Percentiles rank a stretch among this genome's conserved stretches.
phyloP scores from a whole-genome alignment of 2,329 filamentous ascomycete species.

The Metarhizium album region DNA sequence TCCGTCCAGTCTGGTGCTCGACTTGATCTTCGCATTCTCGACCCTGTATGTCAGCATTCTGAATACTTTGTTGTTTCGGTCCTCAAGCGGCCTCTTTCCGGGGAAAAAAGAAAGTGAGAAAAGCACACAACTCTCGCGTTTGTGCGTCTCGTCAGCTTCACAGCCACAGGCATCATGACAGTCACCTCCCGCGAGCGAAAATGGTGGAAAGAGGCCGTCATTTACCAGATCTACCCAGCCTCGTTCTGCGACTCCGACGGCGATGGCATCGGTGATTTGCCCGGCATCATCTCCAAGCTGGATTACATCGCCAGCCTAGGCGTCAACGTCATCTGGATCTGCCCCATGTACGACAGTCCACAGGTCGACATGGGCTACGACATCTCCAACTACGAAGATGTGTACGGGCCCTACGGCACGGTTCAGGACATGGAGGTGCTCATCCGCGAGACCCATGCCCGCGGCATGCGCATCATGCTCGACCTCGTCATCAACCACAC shows the following conservation, averaged over 20 bases:
- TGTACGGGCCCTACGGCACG: constrained; percentile 56
- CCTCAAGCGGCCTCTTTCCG: no score
- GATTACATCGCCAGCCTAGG: constrained; percentile 51
- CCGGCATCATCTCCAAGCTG: constrained; percentile 51
- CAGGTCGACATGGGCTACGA: constrained; percentile 63
- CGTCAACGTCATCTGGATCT: constrained; percentile 56
- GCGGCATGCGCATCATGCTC: constrained; percentile 60
- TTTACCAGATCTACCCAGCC: constrained; percentile 51
- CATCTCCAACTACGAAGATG: constrained; percentile 54
- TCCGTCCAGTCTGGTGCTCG: neutral
- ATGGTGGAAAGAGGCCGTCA: constrained; percentile 48
- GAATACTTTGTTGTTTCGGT: no score
- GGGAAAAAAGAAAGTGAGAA: no score
- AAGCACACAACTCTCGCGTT: no score
- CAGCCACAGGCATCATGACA: constrained; percentile 13
- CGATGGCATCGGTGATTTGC: constrained; percentile 50
- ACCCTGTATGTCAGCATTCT: neutral
- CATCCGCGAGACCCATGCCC: constrained; percentile 46
- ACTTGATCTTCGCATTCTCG: neutral
- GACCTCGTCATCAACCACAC: constrained; percentile 75
- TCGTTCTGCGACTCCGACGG: constrained; percentile 47
- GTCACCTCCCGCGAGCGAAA: constrained; percentile 11
- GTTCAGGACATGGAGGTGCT: constrained; percentile 54
- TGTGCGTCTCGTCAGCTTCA: neutral
- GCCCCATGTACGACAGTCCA: constrained; percentile 54